phyloP scores from a whole-genome alignment of 352 stramenopile species.

The Pythium diclinum region DNA sequence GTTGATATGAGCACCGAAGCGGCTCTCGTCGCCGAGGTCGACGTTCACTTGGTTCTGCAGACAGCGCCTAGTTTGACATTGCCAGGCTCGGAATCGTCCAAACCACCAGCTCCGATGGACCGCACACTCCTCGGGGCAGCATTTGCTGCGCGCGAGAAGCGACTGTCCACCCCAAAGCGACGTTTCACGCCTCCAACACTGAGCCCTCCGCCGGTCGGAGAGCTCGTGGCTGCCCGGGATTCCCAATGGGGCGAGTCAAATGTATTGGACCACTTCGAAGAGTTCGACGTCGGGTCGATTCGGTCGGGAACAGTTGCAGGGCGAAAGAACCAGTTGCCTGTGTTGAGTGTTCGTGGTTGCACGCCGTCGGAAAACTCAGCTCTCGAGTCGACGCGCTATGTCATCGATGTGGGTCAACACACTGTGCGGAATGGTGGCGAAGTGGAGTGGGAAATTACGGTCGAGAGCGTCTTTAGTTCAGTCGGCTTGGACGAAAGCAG shows the following conservation, averaged over 20 bases:
- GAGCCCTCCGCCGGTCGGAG: conserved; percentile 1
- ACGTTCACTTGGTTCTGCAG: conserved; percentile 70
- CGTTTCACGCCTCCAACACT: conserved; percentile 31
- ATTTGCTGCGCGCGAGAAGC: conserved; percentile 62
- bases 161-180: conserved; percentile 48
- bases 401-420: conserved; percentile 86
- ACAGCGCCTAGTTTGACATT: neutral
- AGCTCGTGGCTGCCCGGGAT: conserved; percentile 32
- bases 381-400: conserved; percentile 77
- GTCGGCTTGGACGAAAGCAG: conserved; percentile 24
- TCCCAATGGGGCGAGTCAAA: conserved; percentile 39
- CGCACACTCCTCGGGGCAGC: conserved; percentile 47
- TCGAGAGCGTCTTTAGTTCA: conserved; percentile 70
- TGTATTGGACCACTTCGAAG: conserved; percentile 70
- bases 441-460: conserved; percentile 88
- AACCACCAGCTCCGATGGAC: conserved; percentile 18
- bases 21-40: conserved; percentile 55
- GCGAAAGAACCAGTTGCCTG: conserved; percentile 47
- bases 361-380: conserved; percentile 80
- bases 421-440: conserved; percentile 84
- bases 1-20: conserved; percentile 52
- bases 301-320: conserved; percentile 34
- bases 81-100: conserved; percentile 8
- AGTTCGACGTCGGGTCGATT: conserved; percentile 73
- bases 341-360: conserved; percentile 72